A percentile compares a stretch with the other conserved stretches of the same genome.
phyloP scores from a whole-genome alignment of 768 basidiomycete species.

The Kwoniella newhampshirensis region DNA sequence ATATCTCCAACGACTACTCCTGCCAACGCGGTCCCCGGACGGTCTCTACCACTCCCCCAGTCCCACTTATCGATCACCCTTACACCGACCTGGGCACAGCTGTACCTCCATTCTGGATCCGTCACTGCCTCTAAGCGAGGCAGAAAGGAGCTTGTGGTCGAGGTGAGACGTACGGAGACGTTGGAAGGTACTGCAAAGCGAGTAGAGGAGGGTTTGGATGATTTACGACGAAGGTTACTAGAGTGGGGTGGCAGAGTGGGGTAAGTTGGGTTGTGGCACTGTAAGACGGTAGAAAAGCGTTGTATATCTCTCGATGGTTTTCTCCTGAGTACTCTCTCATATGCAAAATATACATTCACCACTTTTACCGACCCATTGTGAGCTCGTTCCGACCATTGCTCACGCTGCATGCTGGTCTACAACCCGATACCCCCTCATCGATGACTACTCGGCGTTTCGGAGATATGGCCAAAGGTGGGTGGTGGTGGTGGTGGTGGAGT shows the following conservation, averaged over 20 bases:
- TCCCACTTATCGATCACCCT: constrained; percentile 30
- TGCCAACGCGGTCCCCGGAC: background rate
- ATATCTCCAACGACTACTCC: constrained; percentile 7
- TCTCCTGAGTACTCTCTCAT: too few species aligned
- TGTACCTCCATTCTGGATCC: constrained; percentile 25
- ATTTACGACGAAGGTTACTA: constrained; percentile 29
- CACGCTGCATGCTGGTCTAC: too few species aligned
- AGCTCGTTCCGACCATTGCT: too few species aligned
- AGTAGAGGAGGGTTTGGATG: constrained; percentile 37
- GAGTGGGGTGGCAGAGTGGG: constrained; percentile 34
- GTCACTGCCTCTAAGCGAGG: constrained; percentile 5
- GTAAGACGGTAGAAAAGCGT: too few species aligned
- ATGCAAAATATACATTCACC: too few species aligned
- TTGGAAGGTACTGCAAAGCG: constrained; percentile 28
- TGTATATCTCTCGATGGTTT: too few species aligned
- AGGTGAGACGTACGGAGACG: constrained; percentile 28
- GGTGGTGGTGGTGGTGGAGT: background rate
- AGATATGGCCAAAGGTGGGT: too few species aligned
- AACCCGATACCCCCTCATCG: too few species aligned
- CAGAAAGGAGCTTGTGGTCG: constrained; percentile 31
- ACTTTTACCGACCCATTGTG: too few species aligned
- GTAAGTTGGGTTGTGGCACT: too few species aligned
- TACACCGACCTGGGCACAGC: constrained; percentile 36
- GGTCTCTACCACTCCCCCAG: constrained; percentile 31
- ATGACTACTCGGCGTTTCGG: background rate